Percentiles rank a stretch among this genome's conserved stretches.
phyloP scores from a whole-genome alignment of 257 asterid genomes.

The Avicennia marina region DNA sequence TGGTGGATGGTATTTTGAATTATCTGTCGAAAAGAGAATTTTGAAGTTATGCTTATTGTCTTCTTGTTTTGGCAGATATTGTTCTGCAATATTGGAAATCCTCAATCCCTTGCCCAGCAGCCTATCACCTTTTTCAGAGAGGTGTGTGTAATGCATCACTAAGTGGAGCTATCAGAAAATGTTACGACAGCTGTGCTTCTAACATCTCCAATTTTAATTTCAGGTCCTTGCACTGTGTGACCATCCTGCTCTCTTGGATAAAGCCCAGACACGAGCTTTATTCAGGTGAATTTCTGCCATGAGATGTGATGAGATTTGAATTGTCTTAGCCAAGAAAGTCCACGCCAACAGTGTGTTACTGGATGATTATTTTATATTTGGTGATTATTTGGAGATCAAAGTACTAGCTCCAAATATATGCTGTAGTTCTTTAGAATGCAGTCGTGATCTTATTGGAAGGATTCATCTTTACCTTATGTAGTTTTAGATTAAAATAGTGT shows the following conservation, averaged over 20 bases:
- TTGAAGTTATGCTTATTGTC: not conserved
- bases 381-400: no score
- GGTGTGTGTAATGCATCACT: slow-evolving; percentile 36
- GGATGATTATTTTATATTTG: no score
- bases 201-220: slow-evolving; percentile 7
- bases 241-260: slow-evolving; percentile 89
- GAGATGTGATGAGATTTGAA: not conserved
- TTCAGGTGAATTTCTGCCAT: slow-evolving; percentile 50
- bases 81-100: slow-evolving; percentile 93
- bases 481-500: no score
- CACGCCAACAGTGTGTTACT: no score
- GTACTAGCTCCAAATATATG: no score
- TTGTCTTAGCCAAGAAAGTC: no score
- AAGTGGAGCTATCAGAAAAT: not conserved
- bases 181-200: slow-evolving; percentile 2
- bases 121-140: slow-evolving; percentile 96
- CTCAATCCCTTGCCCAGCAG: slow-evolving; percentile 92
- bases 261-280: slow-evolving; percentile 73
- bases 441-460: no score
- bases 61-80: slow-evolving; percentile 50
- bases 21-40: not conserved
- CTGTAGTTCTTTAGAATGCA: no score
- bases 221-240: slow-evolving; percentile 97
- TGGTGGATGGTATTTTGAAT: not conserved
- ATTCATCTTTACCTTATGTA: no score